phyloP scores from a whole-genome alignment of 1,284 basidiomycete genomes.

The Ustilago cynodontis region DNA sequence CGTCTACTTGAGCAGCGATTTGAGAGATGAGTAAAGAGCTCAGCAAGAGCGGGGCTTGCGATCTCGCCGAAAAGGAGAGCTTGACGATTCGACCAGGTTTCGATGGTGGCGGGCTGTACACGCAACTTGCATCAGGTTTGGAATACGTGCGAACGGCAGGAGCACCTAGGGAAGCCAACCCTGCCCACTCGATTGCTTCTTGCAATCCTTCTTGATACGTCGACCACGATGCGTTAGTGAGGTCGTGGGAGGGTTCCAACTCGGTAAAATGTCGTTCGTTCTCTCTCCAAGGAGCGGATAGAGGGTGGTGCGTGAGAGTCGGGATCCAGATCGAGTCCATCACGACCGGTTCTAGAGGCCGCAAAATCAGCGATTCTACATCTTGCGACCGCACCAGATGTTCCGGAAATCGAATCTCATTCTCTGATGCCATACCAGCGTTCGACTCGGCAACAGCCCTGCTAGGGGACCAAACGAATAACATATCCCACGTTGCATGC shows the following conservation, averaged over 20 bases:
- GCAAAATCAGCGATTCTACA: constrained; percentile 16
- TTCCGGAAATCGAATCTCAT: constrained; percentile 42
- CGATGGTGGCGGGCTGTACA: constrained; percentile 33
- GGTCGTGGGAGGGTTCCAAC: constrained; percentile 13
- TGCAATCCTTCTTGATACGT: constrained; percentile 27
- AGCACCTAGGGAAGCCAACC: constrained; percentile 28
- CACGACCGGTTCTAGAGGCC: not conserved
- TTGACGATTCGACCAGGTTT: constrained; percentile 26
- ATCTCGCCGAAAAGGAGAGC: constrained; percentile 20
- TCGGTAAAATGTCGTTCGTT: constrained; percentile 20
- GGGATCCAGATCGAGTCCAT: constrained; percentile 49
- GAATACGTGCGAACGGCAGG: constrained; percentile 29
- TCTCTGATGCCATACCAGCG: not conserved
- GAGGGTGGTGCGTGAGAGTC: constrained; percentile 7
- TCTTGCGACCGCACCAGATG: constrained; percentile 23
- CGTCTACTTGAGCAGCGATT: constrained; percentile 23
- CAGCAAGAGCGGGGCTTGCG: constrained; percentile 18
- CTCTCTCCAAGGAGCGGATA: constrained; percentile 18
- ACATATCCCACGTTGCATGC: constrained; percentile 51
- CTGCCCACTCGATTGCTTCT: constrained; percentile 47
- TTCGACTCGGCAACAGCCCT: constrained; percentile 1
- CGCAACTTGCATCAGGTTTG: constrained; percentile 25
- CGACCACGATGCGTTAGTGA: constrained; percentile 16
- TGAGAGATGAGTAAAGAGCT: constrained; percentile 26
- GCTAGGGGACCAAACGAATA: constrained; percentile 48